Conservation (phyloP, 2,329 filamentous ascomycete species). For the Parafenestella ontariensis region DNA sequence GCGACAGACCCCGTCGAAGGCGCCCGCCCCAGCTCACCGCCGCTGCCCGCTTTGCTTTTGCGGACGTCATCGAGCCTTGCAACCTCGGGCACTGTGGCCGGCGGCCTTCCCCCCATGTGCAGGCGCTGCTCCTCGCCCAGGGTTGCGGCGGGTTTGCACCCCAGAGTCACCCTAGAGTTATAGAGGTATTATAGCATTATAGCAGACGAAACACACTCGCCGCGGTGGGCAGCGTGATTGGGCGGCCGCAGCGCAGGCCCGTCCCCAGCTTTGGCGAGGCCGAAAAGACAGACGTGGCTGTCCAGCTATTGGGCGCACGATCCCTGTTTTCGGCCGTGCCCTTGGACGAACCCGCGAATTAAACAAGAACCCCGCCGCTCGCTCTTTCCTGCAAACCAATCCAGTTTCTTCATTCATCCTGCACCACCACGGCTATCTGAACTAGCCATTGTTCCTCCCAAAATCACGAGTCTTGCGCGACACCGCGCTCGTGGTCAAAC, state of each 20-base stretch:
- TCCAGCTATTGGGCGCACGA: conserved; percentile 22
- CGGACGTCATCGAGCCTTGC: conserved; percentile 11
- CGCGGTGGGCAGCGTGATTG: conserved; percentile 3
- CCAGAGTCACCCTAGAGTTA: no score
- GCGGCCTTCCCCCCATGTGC: background rate
- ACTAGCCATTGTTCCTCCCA: conserved; percentile 23
- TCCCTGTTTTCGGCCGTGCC: conserved; percentile 20
- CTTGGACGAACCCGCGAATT: conserved; percentile 16
- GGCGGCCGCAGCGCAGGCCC: background rate
- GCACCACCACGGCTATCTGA: conserved; percentile 30
- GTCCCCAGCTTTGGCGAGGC: background rate
- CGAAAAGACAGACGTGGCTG: conserved; percentile 16
- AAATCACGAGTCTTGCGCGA: conserved; percentile 37
- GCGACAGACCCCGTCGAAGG: conserved; percentile 4
- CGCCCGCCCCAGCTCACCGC: conserved; percentile 12
- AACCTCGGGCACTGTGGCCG: background rate
- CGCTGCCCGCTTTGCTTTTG: conserved; percentile 11
- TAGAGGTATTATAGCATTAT: no score
- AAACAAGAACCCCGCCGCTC: conserved; percentile 23
- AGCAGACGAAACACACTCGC: conserved; percentile 3
- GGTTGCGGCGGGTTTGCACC: no score
- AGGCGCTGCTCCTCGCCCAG: no score
- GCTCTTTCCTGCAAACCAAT: conserved; percentile 36
- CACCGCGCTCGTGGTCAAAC: conserved; percentile 30
- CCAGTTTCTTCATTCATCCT: conserved; percentile 29